Evolutionary conservation across 1,284 basidiomycete species (phyloP).

Genomic region (Ustilago hordei): DNA sequence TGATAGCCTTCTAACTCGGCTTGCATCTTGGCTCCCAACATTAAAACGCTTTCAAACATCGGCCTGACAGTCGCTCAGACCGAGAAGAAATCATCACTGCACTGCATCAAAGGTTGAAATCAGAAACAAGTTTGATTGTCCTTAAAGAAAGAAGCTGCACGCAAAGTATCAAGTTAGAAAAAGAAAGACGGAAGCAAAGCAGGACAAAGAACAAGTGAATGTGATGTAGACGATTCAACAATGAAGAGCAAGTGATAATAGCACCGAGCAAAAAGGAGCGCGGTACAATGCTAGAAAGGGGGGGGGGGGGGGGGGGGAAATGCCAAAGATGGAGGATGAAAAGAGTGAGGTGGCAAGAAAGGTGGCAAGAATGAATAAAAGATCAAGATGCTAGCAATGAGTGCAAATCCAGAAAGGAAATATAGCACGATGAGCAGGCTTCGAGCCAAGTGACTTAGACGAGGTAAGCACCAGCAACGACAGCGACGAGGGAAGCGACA

Average conservation of each 20-base stretch:
- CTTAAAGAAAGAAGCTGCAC: conserved; percentile 1
- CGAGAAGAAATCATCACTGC: no score
- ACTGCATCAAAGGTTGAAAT: not conserved
- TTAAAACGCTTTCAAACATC: no score
- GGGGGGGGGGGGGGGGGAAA: no score
- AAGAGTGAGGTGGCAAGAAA: conserved; percentile 2
- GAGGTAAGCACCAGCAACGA: conserved; percentile 50
- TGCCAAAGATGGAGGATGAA: not conserved
- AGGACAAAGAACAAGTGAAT: conserved; percentile 5
- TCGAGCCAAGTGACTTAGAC: conserved; percentile 30
- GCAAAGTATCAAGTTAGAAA: not conserved
- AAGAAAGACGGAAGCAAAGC: not conserved
- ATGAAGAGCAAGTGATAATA: not conserved
- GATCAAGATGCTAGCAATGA: not conserved
- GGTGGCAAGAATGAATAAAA: not conserved
- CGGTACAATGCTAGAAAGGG: conserved; percentile 14
- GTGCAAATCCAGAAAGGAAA: not conserved
- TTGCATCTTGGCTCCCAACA: no score
- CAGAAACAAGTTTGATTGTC: conserved; percentile 7
- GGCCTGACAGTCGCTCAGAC: no score
- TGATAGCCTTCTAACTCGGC: no score
- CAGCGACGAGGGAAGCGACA: conserved; percentile 35
- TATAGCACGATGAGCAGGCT: not conserved
- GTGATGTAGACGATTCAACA: conserved; percentile 10
- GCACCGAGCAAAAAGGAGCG: conserved; percentile 5